Conservation (phyloP, 1,139 yeast genomes). For the Scheffersomyces titani region DNA sequence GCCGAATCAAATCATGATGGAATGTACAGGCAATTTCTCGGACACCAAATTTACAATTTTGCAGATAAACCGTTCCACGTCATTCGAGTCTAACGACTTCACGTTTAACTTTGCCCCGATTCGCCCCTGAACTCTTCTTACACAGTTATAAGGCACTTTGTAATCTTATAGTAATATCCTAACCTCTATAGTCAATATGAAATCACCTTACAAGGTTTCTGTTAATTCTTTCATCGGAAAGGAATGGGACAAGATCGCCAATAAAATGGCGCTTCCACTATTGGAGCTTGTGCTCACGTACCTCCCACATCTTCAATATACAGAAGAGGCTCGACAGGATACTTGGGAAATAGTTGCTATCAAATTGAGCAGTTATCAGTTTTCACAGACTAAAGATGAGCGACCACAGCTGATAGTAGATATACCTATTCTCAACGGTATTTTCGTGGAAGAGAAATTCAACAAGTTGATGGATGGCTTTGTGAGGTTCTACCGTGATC, state of each 20-base stretch:
- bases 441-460: constrained; percentile 26
- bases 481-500: not conserved
- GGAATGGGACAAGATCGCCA: constrained; percentile 27
- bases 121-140: not conserved
- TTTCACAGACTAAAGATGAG: constrained; percentile 11
- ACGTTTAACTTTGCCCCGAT: not conserved
- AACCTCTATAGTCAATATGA: not conserved
- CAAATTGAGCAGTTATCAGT: constrained; percentile 25
- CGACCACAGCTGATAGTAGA: constrained; percentile 17
- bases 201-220: not conserved
- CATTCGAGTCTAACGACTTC: not conserved
- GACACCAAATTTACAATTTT: not conserved
- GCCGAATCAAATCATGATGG: too few species aligned
- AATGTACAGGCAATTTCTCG: not conserved
- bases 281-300: constrained; percentile 30
- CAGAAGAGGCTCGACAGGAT: constrained; percentile 25
- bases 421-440: constrained; percentile 33
- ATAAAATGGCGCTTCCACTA: constrained; percentile 28
- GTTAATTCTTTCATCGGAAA: constrained; percentile 27
- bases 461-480: constrained; percentile 19
- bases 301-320: constrained; percentile 36
- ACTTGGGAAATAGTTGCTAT: constrained; percentile 41
- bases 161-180: too few species aligned
- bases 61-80: not conserved
- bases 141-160: too few species aligned